A percentile compares a stretch with the other conserved stretches of the same genome.
Conservation (phyloP, 768 basidiomycete genomes). For the Lactarius quietus region DNA sequence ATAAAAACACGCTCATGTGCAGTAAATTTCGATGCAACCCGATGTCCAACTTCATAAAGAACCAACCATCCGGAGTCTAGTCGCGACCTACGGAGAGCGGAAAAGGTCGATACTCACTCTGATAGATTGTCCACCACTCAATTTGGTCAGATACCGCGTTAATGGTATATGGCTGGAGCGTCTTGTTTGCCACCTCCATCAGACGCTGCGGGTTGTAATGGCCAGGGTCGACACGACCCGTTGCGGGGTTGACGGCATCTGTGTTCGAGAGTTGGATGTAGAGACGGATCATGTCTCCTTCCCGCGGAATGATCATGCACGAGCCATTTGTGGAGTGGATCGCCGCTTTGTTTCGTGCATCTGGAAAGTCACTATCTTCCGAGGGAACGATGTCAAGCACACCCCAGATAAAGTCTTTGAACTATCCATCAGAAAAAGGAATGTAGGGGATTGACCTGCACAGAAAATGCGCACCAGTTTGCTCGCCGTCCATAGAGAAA, state of each 20-base stretch:
- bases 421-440: not conserved
- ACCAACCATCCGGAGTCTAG: not conserved
- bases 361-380: conserved; percentile 48
- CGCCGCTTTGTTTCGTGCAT: conserved; percentile 45
- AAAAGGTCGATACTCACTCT: conserved; percentile 34
- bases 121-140: conserved; percentile 51
- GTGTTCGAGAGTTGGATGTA: conserved; percentile 49
- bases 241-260: conserved; percentile 36
- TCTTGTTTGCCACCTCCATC: conserved; percentile 41
- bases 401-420: conserved; percentile 72
- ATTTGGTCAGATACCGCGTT: conserved; percentile 33
- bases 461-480: conserved; percentile 38
- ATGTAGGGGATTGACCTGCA: not conserved
- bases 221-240: conserved; percentile 42
- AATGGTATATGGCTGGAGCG: conserved; percentile 41
- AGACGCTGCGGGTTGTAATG: conserved; percentile 39
- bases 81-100: not conserved
- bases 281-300: conserved; percentile 44
- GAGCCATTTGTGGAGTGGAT: conserved; percentile 51
- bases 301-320: conserved; percentile 51
- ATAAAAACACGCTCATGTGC: conserved; percentile 50
- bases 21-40: conserved; percentile 51
- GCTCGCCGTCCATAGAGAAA: conserved; percentile 75
- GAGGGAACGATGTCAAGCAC: conserved; percentile 58
- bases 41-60: conserved; percentile 45